A percentile compares a stretch with the other conserved stretches of the same genome.
Conservation (phyloP, 1,284 basidiomycete genomes). For the Butyriboletus appendiculatus region DNA sequence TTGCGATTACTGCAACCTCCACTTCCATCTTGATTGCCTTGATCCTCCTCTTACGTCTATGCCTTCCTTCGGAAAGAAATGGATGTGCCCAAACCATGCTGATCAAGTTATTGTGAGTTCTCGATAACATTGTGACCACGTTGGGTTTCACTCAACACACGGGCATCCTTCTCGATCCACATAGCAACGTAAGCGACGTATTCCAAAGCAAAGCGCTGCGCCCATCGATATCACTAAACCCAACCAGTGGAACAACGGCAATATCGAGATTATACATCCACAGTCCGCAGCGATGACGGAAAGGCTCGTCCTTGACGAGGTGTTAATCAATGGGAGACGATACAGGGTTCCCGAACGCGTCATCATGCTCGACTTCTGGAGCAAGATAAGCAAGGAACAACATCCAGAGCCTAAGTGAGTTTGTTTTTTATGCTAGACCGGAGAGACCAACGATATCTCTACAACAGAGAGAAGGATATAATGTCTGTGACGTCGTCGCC, state of each 20-base stretch:
- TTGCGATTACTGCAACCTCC: conserved; percentile 93
- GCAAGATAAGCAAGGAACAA: conserved; percentile 62
- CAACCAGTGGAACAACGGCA: conserved; percentile 85
- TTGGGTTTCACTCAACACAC: conserved; percentile 8
- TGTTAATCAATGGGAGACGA: conserved; percentile 79
- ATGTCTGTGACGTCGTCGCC: conserved; percentile 64
- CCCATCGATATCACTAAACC: conserved; percentile 72
- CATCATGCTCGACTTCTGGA: conserved; percentile 95
- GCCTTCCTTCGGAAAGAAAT: conserved; percentile 88
- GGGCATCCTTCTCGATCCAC: conserved; percentile 8
- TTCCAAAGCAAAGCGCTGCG: conserved; percentile 67
- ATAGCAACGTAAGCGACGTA: conserved; percentile 74
- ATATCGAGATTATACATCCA: conserved; percentile 83
- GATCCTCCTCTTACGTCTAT: conserved; percentile 87
- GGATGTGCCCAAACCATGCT: conserved; percentile 98
- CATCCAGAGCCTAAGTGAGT: conserved; percentile 45
- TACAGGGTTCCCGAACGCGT: conserved; percentile 95
- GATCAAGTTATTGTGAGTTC: conserved; percentile 72
- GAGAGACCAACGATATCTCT: background rate
- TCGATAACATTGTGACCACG: conserved; percentile 4
- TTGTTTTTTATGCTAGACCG: background rate
- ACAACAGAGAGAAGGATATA: conserved; percentile 41
- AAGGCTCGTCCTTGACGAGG: conserved; percentile 67
- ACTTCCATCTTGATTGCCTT: conserved; percentile 98
- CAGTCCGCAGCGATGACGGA: conserved; percentile 47